These are phyloP conservation scores for Geotrichum phurueaensis DNA, from an alignment of 1,139 yeast species.

Conservation along the genomic window DNA sequence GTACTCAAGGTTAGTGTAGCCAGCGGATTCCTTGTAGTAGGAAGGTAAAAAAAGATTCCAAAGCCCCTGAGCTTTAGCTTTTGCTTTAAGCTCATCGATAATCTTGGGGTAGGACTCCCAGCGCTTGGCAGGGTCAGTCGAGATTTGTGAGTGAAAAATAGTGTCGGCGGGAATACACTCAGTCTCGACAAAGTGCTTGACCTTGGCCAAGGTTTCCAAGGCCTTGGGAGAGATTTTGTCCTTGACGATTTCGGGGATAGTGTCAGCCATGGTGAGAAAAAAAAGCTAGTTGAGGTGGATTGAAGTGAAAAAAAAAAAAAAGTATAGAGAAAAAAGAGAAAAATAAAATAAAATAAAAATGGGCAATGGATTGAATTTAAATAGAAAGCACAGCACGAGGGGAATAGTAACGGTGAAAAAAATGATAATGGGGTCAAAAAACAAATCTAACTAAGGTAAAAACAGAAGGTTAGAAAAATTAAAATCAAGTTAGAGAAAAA, in stretches of 20 bases:
- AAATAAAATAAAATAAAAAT: background rate
- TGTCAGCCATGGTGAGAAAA: conserved; percentile 21
- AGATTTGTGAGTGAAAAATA: conserved; percentile 42
- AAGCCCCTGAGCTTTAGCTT: conserved; percentile 52
- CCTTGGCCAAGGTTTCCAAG: conserved; percentile 45
- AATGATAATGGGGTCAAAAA: background rate
- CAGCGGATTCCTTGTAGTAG: conserved; percentile 57
- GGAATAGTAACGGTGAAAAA: background rate
- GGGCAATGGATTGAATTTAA: background rate
- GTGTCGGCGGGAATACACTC: conserved; percentile 58
- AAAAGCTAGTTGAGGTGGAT: too few relatives aligned
- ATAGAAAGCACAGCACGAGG: background rate
- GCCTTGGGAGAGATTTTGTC: conserved; percentile 46
- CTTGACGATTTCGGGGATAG: conserved; percentile 39
- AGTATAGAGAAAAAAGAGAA: background rate
- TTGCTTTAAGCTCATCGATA: conserved; percentile 48
- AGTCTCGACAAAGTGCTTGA: conserved; percentile 51
- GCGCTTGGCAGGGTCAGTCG: conserved; percentile 39
- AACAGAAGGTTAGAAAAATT: background rate
- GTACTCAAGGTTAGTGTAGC: conserved; percentile 60
- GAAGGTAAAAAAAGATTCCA: conserved; percentile 63
- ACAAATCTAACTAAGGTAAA: background rate
- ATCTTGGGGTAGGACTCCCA: conserved; percentile 50
- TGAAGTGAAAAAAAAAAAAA: background rate
- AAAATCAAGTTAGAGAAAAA: too few relatives aligned